These are phyloP conservation scores for Fusarium concolor DNA, from an alignment of 2,329 filamentous ascomycete genomes.

Conservation along the genomic window DNA sequence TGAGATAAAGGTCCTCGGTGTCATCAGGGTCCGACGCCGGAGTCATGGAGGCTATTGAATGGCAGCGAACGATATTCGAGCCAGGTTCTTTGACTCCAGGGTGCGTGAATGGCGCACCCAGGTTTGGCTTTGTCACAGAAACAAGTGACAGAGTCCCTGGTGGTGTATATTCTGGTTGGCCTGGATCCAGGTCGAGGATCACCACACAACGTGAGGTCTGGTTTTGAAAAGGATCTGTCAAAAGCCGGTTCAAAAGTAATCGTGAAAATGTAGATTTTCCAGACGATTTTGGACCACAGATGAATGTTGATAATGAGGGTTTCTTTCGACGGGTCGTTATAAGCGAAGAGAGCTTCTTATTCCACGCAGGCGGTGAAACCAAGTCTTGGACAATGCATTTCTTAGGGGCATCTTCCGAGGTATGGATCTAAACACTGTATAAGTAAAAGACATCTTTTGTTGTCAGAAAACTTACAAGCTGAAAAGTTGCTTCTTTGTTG, in stretches of 20 bases:
- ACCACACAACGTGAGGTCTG: conserved; percentile 54
- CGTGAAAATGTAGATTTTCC: conserved; percentile 82
- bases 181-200: conserved; percentile 81
- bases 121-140: conserved; percentile 68
- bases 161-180: conserved; percentile 79
- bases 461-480: conserved; percentile 58
- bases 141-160: conserved; percentile 77
- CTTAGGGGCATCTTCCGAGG: conserved; percentile 64
- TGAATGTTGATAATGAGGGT: conserved; percentile 60
- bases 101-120: conserved; percentile 76
- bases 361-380: conserved; percentile 69
- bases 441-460: conserved; percentile 24
- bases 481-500: conserved; percentile 53
- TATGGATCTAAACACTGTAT: conserved; percentile 59
- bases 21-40: conserved; percentile 70
- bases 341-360: conserved; percentile 66
- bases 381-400: conserved; percentile 64
- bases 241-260: conserved; percentile 72
- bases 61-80: conserved; percentile 65
- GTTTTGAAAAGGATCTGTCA: conserved; percentile 57
- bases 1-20: conserved; percentile 65
- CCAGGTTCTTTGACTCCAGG: conserved; percentile 52
- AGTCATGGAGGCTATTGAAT: conserved; percentile 73
- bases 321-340: conserved; percentile 49
- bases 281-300: conserved; percentile 77